phyloP scores from a whole-genome alignment of 1,139 yeast genomes.

The Debaryomyces psychrophilus region DNA sequence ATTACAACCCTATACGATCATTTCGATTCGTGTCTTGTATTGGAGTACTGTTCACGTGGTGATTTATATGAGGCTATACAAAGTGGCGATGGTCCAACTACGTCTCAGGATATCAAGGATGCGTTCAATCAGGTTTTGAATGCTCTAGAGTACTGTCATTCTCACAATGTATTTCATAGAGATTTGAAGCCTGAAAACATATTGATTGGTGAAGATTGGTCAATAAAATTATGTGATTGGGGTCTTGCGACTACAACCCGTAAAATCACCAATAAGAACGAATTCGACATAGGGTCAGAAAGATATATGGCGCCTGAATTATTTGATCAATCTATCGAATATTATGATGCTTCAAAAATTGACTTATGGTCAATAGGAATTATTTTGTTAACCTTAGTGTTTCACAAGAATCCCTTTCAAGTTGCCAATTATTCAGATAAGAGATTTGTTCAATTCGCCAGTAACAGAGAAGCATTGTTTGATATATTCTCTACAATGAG shows the following conservation, averaged over 20 bases:
- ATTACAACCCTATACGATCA: conserved; percentile 72
- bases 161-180: conserved; percentile 74
- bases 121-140: conserved; percentile 76
- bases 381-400: conserved; percentile 79
- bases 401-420: conserved; percentile 87
- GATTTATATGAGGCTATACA: conserved; percentile 93
- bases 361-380: conserved; percentile 96
- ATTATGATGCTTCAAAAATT: conserved; percentile 82
- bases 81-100: conserved; percentile 77
- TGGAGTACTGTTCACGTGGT: conserved; percentile 90
- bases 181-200: conserved; percentile 92
- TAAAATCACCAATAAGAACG: conserved; percentile 53
- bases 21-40: conserved; percentile 77
- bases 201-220: conserved; percentile 75
- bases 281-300: conserved; percentile 92
- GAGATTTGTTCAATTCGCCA: conserved; percentile 82
- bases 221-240: conserved; percentile 87
- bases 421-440: conserved; percentile 86
- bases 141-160: conserved; percentile 79
- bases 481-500: conserved; percentile 93
- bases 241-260: conserved; percentile 78
- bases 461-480: conserved; percentile 85
- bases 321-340: conserved; percentile 59
- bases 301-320: conserved; percentile 98
- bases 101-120: conserved; percentile 72